Conservation (phyloP, 2,329 filamentous ascomycete species). For the Laburnicola sp. region DNA sequence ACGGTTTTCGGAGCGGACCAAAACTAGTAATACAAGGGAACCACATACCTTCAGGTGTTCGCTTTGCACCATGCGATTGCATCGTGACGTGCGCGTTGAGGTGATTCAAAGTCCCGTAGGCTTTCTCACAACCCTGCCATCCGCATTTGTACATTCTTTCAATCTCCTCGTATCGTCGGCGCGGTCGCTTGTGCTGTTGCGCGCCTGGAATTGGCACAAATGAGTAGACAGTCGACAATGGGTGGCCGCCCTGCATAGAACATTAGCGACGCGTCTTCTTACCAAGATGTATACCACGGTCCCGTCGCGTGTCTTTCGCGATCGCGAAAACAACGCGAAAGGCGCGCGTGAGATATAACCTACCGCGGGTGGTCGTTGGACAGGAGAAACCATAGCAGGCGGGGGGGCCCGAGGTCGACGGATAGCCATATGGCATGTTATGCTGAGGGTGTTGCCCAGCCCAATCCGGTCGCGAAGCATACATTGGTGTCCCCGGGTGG, state of each 20-base stretch:
- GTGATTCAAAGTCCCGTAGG: slow-evolving; percentile 96
- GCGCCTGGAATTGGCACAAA: slow-evolving; percentile 97
- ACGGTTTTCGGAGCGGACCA: no score
- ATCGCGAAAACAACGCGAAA: not conserved
- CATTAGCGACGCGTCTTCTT: slow-evolving; percentile 2
- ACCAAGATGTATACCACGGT: not conserved
- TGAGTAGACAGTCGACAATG: slow-evolving; percentile 82
- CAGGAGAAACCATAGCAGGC: slow-evolving; percentile 63
- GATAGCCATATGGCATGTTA: slow-evolving; percentile 54
- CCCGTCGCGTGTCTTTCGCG: not conserved
- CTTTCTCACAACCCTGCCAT: slow-evolving; percentile 98
- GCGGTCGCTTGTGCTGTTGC: slow-evolving; percentile 93
- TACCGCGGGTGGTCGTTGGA: slow-evolving; percentile 65
- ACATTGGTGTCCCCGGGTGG: slow-evolving; percentile 63
- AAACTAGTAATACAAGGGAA: slow-evolving; percentile 13
- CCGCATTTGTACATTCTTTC: slow-evolving; percentile 99
- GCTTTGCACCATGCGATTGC: slow-evolving; percentile 93
- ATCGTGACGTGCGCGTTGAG: slow-evolving; percentile 98
- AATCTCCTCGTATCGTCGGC: slow-evolving; percentile 94
- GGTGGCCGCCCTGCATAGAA: slow-evolving; percentile 53
- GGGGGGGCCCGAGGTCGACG: slow-evolving; percentile 60
- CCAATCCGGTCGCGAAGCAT: slow-evolving; percentile 73
- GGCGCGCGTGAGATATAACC: slow-evolving; percentile 39
- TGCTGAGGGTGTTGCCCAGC: slow-evolving; percentile 58
- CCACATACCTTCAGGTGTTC: slow-evolving; percentile 90